These are phyloP conservation scores for Ceratonia siliqua DNA, from an alignment of 306 rosid genomes.

Conservation along the genomic window DNA sequence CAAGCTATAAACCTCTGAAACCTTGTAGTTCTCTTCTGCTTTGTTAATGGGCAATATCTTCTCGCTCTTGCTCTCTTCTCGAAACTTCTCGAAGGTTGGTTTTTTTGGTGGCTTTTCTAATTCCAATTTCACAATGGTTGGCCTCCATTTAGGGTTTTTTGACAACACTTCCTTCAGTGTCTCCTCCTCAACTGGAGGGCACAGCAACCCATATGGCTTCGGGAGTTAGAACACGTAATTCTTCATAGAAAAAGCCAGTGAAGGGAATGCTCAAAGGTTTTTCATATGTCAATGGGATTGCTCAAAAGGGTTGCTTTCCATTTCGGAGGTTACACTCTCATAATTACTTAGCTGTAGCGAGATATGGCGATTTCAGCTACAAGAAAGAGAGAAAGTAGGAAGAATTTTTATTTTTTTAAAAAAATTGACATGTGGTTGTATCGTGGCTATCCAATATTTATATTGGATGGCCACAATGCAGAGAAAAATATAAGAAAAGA, in stretches of 20 bases:
- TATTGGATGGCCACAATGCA: too few relatives aligned
- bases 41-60: slow-evolving; percentile 25
- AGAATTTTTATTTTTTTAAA: too few relatives aligned
- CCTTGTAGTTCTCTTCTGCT: slow-evolving; percentile 52
- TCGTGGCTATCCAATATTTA: too few relatives aligned
- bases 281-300: not conserved
- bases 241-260: not conserved
- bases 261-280: not conserved
- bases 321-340: not conserved
- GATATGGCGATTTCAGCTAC: too few relatives aligned
- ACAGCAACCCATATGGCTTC: slow-evolving; percentile 70
- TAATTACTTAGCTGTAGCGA: too few relatives aligned
- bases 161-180: slow-evolving; percentile 82
- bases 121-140: slow-evolving; percentile 16
- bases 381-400: too few relatives aligned
- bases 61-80: slow-evolving; percentile 32
- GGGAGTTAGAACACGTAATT: not conserved
- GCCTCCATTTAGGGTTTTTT: slow-evolving; percentile 59
- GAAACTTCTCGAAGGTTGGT: slow-evolving; percentile 24
- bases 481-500: too few relatives aligned
- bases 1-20: slow-evolving; percentile 68
- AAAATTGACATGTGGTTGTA: too few relatives aligned
- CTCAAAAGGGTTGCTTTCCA: not conserved
- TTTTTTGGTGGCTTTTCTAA: slow-evolving; percentile 28
- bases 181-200: slow-evolving; percentile 71